A percentile compares a stretch with the other conserved stretches of the same genome.
These are phyloP conservation scores for Cicer chorassanicum DNA, from an alignment of 306 rosid genomes.

Conservation along the genomic window DNA sequence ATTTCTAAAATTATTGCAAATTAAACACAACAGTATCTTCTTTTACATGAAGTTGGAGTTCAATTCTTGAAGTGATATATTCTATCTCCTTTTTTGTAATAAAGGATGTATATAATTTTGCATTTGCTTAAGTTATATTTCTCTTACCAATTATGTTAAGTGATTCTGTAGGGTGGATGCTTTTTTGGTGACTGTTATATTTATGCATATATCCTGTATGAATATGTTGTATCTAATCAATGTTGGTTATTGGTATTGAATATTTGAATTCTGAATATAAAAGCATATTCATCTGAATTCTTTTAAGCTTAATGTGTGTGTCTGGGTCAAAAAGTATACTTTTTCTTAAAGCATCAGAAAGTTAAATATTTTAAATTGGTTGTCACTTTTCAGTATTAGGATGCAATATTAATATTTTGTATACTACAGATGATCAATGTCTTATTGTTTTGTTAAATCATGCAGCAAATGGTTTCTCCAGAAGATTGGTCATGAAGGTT, in stretches of 20 bases:
- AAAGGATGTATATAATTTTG: slow-evolving; percentile 1
- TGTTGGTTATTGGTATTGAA: background rate
- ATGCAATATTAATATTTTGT: slow-evolving; percentile 8
- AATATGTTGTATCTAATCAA: background rate
- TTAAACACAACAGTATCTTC: background rate
- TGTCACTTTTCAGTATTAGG: background rate
- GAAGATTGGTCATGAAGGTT: slow-evolving; percentile 97
- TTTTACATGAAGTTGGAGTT: background rate
- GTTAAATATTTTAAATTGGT: slow-evolving; percentile 3
- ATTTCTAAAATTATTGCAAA: background rate
- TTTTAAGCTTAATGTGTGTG: background rate
- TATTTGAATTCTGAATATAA: background rate
- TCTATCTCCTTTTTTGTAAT: background rate
- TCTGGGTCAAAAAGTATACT: background rate
- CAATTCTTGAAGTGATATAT: background rate
- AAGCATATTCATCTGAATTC: background rate
- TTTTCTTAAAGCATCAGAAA: slow-evolving; percentile 20
- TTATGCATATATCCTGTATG: background rate
- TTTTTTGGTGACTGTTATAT: background rate
- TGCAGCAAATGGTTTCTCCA: slow-evolving; percentile 99
- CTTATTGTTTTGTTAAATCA: slow-evolving; percentile 43
- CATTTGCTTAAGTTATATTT: background rate
- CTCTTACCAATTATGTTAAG: slow-evolving; percentile 1
- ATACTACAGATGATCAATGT: slow-evolving; percentile 36
- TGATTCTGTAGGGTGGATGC: background rate